Base-by-base conservation (phyloP, 139 green algal species). In the Ulvella scutata region DNA sequence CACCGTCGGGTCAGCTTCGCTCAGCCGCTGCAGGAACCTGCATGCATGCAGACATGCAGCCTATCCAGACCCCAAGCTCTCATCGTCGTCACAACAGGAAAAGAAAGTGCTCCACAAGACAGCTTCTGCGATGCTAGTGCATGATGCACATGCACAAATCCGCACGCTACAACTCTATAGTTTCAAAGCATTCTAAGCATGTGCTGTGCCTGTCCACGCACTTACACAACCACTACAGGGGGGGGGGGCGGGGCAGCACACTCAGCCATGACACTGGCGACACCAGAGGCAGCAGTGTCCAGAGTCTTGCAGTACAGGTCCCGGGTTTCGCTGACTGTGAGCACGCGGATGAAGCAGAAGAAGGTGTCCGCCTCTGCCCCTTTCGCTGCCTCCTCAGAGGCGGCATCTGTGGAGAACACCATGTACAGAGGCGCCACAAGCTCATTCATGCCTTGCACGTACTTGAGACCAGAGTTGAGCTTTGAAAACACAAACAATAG, bases 401-500 rank as follows among this genome's bases (percentile, higher is more conserved):
- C 39, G 7, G 37, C 74, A 43, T 40, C 37, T 29, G 51, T 67
- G 21, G 4, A 31, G 74, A 78, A 78, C 7, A 62, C 44, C 1
- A 38, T 73, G 31, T 72, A 62, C 28, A 78, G 43, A 9, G 74
- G 74, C 9, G 74, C 74, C 7, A 33, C 39, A 4, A 78, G 38
- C 74, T 78, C 74, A 38, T 78, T 78, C 74, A 78, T 78, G 38
- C 74, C 74, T 43, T 78, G 74, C 20, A 78, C 74, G 39, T 78
- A 78, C 10, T 20, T 17, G 6, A 78, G 39, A 10, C 74, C 40
- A 4, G 74, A 43, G 40, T 78, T 78, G 74, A 78, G 74, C 74
- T 72, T 72, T 29, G 74, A 51, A 31, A 78, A 78, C 26, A 78
- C 40, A 23, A 78, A 78, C 28, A 78, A 43, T 9, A 60, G 37